A percentile compares a stretch with the other conserved stretches of the same genome.
Conservation (phyloP, 768 basidiomycete genomes). For the Trametes cingulata region DNA sequence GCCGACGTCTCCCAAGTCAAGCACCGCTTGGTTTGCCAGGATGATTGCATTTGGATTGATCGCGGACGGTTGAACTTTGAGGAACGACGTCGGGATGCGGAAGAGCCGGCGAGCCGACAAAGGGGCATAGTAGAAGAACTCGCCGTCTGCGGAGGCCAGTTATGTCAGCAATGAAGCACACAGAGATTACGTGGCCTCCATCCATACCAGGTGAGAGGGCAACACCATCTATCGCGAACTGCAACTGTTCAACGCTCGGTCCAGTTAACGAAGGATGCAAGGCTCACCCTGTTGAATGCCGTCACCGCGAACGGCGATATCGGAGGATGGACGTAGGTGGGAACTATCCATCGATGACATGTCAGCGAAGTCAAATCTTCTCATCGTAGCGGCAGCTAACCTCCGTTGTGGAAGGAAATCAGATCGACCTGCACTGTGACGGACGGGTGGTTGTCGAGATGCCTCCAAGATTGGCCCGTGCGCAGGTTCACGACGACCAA, state of each 20-base stretch:
- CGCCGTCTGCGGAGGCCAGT: constrained; percentile 14
- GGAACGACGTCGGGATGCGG: constrained; percentile 23
- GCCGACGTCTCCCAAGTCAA: constrained; percentile 18
- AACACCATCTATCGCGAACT: constrained; percentile 25
- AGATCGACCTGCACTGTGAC: constrained; percentile 10
- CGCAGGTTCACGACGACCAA: constrained; percentile 21
- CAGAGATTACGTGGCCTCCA: background rate
- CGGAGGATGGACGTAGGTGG: constrained; percentile 18
- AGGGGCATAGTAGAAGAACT: constrained; percentile 20
- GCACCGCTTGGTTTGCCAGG: constrained; percentile 16
- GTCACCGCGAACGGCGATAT: constrained; percentile 17
- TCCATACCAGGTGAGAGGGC: constrained; percentile 22
- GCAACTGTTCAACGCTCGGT: background rate
- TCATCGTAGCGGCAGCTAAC: background rate
- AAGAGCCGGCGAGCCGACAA: constrained; percentile 20
- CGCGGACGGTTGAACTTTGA: constrained; percentile 22
- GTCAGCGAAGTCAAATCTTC: background rate
- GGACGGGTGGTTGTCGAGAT: constrained; percentile 19
- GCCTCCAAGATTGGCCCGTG: constrained; percentile 24
- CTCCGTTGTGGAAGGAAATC: constrained; percentile 22
- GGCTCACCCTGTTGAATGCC: constrained; percentile 14
- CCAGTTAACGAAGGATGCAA: background rate
- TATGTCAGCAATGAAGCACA: background rate
- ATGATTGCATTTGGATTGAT: constrained; percentile 19
- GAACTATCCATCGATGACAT: constrained; percentile 5